phyloP scores from a whole-genome alignment of 75 land plant species.

The Pseudotsuga menziesii region DNA sequence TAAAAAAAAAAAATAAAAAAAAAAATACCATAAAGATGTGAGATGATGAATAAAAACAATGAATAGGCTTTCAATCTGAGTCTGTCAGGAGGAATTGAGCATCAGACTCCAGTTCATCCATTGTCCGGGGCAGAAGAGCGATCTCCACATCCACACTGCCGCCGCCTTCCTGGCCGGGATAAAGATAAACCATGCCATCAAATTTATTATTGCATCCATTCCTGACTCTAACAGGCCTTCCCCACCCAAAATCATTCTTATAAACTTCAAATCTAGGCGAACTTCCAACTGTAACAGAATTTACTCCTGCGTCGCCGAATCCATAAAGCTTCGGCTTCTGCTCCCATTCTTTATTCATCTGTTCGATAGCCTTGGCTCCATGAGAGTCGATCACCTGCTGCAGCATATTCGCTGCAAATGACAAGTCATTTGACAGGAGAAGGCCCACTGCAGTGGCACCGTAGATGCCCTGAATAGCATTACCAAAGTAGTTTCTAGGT shows the following conservation, averaged over 20 bases:
- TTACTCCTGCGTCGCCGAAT: slow-evolving; percentile 53
- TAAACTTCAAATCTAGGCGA: slow-evolving; percentile 76
- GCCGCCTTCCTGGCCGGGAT: slow-evolving; percentile 41
- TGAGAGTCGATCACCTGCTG: slow-evolving; percentile 36
- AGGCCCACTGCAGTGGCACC: slow-evolving; percentile 50
- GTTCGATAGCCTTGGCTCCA: slow-evolving; percentile 32
- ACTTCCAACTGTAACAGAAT: slow-evolving; percentile 65
- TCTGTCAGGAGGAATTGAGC: slow-evolving; percentile 20
- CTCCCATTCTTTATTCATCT: slow-evolving; percentile 46
- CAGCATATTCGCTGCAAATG: slow-evolving; percentile 36
- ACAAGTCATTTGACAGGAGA: slow-evolving; percentile 25
- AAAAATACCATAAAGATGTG: too few species aligned
- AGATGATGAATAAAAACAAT: too few species aligned
- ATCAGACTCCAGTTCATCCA: slow-evolving; percentile 59
- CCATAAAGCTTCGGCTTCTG: slow-evolving; percentile 41
- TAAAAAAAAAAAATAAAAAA: too few species aligned
- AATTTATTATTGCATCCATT: slow-evolving; percentile 58
- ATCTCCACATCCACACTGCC: slow-evolving; percentile 56
- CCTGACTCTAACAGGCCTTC: slow-evolving; percentile 54
- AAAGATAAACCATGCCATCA: slow-evolving; percentile 67
- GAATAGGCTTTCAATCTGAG: too few species aligned
- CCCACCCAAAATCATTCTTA: slow-evolving; percentile 69
- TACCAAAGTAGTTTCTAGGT: slow-evolving; percentile 68
- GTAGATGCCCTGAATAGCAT: slow-evolving; percentile 60
- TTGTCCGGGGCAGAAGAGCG: slow-evolving; percentile 25